A percentile compares a stretch with the other conserved stretches of the same genome.
Conservation (phyloP, 768 basidiomycete genomes). For the Megacollybia marginata region DNA sequence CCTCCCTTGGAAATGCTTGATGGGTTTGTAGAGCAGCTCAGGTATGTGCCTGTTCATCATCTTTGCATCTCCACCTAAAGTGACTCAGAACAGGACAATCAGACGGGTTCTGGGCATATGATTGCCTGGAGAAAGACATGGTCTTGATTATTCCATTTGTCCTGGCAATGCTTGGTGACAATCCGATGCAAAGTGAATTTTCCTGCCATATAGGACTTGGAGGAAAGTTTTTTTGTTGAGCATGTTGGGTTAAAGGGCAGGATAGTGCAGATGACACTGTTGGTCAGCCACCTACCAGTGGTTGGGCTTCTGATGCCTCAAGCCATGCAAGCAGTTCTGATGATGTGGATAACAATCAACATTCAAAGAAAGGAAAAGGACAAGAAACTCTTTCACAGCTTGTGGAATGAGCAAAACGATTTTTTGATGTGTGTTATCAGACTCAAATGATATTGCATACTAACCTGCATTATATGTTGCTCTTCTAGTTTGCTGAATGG, state of each 20-base stretch:
- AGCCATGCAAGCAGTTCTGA: slow-evolving; percentile 1
- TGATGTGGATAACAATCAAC: not conserved
- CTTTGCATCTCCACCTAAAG: not conserved
- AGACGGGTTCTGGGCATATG: slow-evolving; percentile 32
- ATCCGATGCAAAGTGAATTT: not conserved
- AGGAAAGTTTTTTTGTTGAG: slow-evolving; percentile 5
- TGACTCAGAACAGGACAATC: slow-evolving; percentile 15
- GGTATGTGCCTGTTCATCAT: slow-evolving; percentile 15
- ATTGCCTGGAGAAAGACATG: slow-evolving; percentile 16
- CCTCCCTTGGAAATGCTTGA: slow-evolving; percentile 38
- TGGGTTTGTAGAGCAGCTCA: slow-evolving; percentile 22
- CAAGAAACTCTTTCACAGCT: slow-evolving; percentile 7
- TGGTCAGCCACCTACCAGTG: no score
- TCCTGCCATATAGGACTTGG: slow-evolving; percentile 21
- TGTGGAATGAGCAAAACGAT: slow-evolving; percentile 12
- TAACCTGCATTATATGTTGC: no score
- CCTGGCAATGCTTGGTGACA: slow-evolving; percentile 19
- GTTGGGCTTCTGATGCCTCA: not conserved
- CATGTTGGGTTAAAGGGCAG: slow-evolving; percentile 26
- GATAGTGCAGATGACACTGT: not conserved
- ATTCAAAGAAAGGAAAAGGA: not conserved
- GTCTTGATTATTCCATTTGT: slow-evolving; percentile 22
- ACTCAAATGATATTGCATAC: no score
- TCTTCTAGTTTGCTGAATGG: no score
- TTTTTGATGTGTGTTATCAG: slow-evolving; percentile 14